Evolutionary conservation across 768 basidiomycete species (phyloP), one percentile per base, ranked within the genome.

Genomic region (Tylopilus felleus): DNA sequence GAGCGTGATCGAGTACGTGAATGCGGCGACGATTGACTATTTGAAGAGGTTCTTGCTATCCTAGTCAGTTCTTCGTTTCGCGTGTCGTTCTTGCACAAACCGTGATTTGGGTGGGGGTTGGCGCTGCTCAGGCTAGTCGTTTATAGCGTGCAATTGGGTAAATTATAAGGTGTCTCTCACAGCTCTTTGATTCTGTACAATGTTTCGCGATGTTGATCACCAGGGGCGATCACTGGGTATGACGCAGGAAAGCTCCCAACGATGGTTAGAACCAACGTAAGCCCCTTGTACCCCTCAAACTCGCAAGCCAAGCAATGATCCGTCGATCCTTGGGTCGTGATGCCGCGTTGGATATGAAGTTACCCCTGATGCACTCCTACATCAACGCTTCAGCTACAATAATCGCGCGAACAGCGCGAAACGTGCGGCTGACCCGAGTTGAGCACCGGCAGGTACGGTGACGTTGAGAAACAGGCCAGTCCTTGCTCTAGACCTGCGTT

Each of bases 1-100:
- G 67, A 74, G 70, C 31, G 73, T 75, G 22, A 73, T 77, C 25
- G 75, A 76, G 52, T 77, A 69, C 39, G 69, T 71, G 41, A 73
- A 75, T 29, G 76, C 72, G 3, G 69, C 73, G 14, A 73, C 72
- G 41, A 63, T 74, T 29, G 60, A 68, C 27, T 76, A 76, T 56
- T 52, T 76, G 56, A 69, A 74, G 62, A 64, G 70, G 40, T 72
- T 64, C 57, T 50, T 75, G 33, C 31, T 72, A 9, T 61, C 63
- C 10, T 56, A 56, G 48, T 44, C 47, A 38, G 49, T 46, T 47
- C 35, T 46, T 49, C 35, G 27, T 51, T 28, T 60, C 7, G 43
- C 12, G 6, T 29, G 39, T n/a, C 42, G 27, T 50, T 58, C 29
- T 48, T 43, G 28, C 40, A 36, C 13, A 10, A 28, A 46, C 29